phyloP scores from a whole-genome alignment of 306 rosid genomes.

The Ormosia emarginata region DNA sequence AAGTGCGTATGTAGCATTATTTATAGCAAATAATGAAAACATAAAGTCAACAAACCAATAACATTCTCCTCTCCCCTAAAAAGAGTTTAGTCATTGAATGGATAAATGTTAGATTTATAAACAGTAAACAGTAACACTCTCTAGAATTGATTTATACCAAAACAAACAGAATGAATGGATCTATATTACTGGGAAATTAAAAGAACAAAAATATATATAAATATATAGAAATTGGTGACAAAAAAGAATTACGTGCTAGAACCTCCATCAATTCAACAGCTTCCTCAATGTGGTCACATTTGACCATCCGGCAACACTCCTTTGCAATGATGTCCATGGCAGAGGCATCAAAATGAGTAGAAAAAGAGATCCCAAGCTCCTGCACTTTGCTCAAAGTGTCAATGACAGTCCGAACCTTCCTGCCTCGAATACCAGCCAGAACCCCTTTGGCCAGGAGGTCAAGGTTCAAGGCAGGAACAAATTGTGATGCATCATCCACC shows the following conservation, averaged over 20 bases:
- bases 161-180: neutral
- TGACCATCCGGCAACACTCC: constrained; percentile 49
- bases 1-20: no score
- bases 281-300: constrained; percentile 46
- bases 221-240: neutral
- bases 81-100: neutral
- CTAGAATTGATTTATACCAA: neutral
- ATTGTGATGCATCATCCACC: neutral
- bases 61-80: neutral
- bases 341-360: constrained; percentile 47
- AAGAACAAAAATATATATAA: neutral
- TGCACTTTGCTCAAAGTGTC: constrained; percentile 43
- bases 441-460: constrained; percentile 54
- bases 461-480: neutral
- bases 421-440: constrained; percentile 37
- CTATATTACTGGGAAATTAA: neutral
- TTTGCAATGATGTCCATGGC: constrained; percentile 40
- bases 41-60: neutral
- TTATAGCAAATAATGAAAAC: no score
- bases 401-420: constrained; percentile 40
- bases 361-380: constrained; percentile 36
- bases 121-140: neutral
- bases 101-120: neutral
- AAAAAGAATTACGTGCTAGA: constrained; percentile 60
- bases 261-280: constrained; percentile 76